phyloP scores from a whole-genome alignment of 345 rosid species.

The Gossypium herbaceum region DNA sequence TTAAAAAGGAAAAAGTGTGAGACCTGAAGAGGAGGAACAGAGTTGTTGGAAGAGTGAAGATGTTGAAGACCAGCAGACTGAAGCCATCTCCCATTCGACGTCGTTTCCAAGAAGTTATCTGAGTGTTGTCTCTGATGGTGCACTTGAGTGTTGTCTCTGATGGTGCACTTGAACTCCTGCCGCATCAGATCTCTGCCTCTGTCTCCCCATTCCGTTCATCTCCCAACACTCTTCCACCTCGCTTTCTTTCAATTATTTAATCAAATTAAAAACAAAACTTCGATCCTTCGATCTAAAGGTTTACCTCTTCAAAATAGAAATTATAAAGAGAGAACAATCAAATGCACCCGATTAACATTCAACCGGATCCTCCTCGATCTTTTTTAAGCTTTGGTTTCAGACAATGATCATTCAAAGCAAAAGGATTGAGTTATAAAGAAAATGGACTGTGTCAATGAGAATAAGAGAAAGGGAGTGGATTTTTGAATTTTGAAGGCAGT shows the following conservation, averaged over 20 bases:
- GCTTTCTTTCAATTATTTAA: not conserved
- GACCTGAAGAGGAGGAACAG: constrained; percentile 59
- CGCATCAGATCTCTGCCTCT: constrained; percentile 79
- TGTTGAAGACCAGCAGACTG: constrained; percentile 90
- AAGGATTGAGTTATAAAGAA: not conserved
- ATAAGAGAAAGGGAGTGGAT: not conserved
- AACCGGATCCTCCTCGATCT: not conserved
- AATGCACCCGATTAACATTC: no score
- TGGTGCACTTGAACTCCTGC: constrained; percentile 67
- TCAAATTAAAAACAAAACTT: not conserved
- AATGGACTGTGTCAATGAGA: not conserved
- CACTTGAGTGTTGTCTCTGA: constrained; percentile 69
- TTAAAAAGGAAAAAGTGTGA: not conserved
- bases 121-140: constrained; percentile 91
- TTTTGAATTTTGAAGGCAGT: constrained; percentile 3
- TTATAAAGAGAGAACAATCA: not conserved
- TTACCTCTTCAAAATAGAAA: not conserved
- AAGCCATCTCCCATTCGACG: constrained; percentile 92
- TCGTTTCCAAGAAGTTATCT: constrained; percentile 62
- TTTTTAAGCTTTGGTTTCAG: not conserved
- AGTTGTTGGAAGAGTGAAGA: constrained; percentile 50
- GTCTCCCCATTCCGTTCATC: constrained; percentile 69
- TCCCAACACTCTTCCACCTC: not conserved
- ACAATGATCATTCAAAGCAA: not conserved
- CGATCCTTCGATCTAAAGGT: constrained; percentile 6